Evolutionary conservation across 2,329 filamentous ascomycete species (phyloP).

Genomic region (Beauveria sp.): DNA sequence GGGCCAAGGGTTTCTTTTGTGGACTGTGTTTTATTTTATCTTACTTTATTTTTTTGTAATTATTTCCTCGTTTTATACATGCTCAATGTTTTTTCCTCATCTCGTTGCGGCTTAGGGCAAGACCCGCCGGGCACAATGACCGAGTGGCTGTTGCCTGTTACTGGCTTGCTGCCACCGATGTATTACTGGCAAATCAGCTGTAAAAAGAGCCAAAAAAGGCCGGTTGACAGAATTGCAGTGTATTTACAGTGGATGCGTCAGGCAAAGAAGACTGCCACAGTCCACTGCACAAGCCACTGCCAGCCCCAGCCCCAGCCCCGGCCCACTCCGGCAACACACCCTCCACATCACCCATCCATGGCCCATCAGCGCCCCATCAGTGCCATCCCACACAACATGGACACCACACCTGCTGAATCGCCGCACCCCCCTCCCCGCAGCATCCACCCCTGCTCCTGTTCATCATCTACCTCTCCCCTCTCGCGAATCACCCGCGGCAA

Average conservation of each 20-base stretch:
- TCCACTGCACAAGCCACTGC: not conserved
- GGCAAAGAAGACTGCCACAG: too few relatives aligned
- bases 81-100: not conserved
- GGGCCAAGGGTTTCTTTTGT: not conserved
- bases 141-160: not conserved
- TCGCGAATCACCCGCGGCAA: too few relatives aligned
- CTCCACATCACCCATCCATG: conserved; percentile 7
- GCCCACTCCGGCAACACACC: conserved; percentile 8
- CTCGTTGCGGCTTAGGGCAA: not conserved
- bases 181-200: too few relatives aligned
- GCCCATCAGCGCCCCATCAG: conserved; percentile 6
- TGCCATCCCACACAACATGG: conserved; percentile 3
- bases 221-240: not conserved
- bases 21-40: not conserved
- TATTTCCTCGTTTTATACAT: not conserved
- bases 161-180: not conserved
- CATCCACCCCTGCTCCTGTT: not conserved
- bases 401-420: not conserved
- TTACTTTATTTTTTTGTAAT: not conserved
- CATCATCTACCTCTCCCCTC: not conserved
- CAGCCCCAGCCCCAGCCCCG: conserved; percentile 8
- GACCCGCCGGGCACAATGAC: not conserved
- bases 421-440: not conserved
- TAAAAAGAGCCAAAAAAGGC: not conserved
- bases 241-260: not conserved